Conservation (phyloP, 2,329 filamentous ascomycete species). For the Penicillium sp. region DNA sequence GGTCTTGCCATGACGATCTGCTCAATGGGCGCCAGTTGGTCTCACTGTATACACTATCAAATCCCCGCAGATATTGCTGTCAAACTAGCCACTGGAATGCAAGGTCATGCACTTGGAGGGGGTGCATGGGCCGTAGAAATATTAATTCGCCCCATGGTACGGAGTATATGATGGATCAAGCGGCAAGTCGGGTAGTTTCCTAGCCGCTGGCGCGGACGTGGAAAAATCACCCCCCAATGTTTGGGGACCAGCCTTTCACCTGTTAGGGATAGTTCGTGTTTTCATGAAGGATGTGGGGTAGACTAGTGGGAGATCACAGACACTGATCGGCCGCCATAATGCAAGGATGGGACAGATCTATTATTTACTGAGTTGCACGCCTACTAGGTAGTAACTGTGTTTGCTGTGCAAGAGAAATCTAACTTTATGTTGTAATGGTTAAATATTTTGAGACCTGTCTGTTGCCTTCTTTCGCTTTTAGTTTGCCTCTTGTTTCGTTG, state of each 20-base stretch:
- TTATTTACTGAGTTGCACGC: slow-evolving; percentile 1
- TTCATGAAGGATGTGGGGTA: not conserved
- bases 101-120: not conserved
- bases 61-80: not conserved
- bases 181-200: not conserved
- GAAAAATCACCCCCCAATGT: not conserved
- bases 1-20: slow-evolving; percentile 3
- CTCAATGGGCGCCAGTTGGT: not conserved
- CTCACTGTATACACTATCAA: not conserved
- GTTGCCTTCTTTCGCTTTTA: not conserved
- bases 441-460: slow-evolving; percentile 4
- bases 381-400: slow-evolving; percentile 1
- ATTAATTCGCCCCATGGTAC: not conserved
- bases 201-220: not conserved
- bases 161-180: not conserved
- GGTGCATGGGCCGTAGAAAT: not conserved
- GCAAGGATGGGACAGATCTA: slow-evolving; percentile 18
- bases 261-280: not conserved
- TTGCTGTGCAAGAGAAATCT: not conserved
- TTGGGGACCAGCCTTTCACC: not conserved
- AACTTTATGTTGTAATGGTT: not conserved
- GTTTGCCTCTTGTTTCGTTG: not conserved
- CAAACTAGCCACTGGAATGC: not conserved
- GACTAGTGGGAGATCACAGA: slow-evolving; percentile 1
- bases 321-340: slow-evolving; percentile 5